Evolutionary conservation across 2,329 filamentous ascomycete species (phyloP), one percentile per base, ranked within the genome.

Genomic region (Bipolaris zeicola): DNA sequence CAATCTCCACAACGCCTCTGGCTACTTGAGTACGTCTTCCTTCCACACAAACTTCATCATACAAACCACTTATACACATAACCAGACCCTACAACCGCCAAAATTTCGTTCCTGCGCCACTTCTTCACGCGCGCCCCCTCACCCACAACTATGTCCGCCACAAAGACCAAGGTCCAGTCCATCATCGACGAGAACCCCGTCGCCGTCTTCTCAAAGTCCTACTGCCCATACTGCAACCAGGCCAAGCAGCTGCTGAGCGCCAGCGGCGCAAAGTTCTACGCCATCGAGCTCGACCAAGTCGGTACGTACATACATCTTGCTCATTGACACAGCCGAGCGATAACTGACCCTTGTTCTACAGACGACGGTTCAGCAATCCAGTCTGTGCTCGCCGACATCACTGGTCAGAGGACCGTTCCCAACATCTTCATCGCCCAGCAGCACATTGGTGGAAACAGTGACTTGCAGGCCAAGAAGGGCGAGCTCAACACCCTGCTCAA

Each of bases 391-490:
- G 78, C 85, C 66, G 85, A 94, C 63, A 85, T 98, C 70, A 91
- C 87, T 55, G 83, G 85, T 76, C 95, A 99, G 84, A 84, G 87
- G 71, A 94, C 91, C 70, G 95, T 99, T 5, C 95, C 95, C 70
- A 98, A 98, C 82, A 90, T 96, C 81, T 98, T 90, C 83, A 98
- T 99, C 79, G 81, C 81, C 68, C 81, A 92, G 81, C 82, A 96
- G 82, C 94, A 97, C 80, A 96, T 99, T 76, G 95, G 95, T 62
- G 95, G 95, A 67, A 98, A 98, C 86, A 96, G 92, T 22, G 94
- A 95, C 68, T 78, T 96, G 63, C 89, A 93, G 80, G 82, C 80
- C 50, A 86, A 83, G 78, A 86, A 85, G 77, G 63, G 60, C 11
- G 75, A 96, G 64, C 79, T 98, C 51, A 84, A 87, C 65, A 70